Base-by-base conservation (phyloP, 257 asterid species). In the Scutellaria baicalensis region DNA sequence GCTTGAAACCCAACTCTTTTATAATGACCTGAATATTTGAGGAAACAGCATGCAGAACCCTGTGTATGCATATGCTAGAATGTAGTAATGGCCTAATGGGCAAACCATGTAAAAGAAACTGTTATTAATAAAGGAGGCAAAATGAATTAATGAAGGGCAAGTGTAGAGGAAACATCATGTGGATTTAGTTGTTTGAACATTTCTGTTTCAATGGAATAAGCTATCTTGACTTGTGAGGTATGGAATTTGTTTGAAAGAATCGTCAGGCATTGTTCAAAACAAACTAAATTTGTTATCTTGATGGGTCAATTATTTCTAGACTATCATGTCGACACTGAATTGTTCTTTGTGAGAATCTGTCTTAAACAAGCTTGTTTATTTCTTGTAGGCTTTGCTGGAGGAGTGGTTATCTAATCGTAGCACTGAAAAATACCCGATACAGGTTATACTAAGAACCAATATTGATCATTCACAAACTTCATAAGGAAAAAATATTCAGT, bases 351-450 rank as follows among this genome's bases (percentile, higher is more conserved):
- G 17, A 51, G 8, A 12, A 62, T 55, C 67, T 59, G 27, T 21
- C 44, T 21, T 35, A 60, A 55, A 38, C 27, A 35, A 60, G 49
- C 67, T 61, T 78, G 13, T 71, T 77, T 56, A 23, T 72, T 67
- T 59, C 56, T 55, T 60, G 69, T 88, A 89, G 96, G 98, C 99
- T 59, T 78, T 94, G 86, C 89, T 94, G 45, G 99, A 94, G 86
- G 99, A 94, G 85, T 91, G 97, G 97, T 75, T 92, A 75, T 81
- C 89, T 44, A 86, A 89, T 76, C 94, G 89, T 52, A 77, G 80
- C 80, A 84, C 79, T 55, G 95, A 86, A 59, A 89, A 92, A 69
- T 88, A 80, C 75, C 92, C 85, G 50, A 72, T 88, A 75, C 89
- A 91, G 99, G 98, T 94, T 67, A 64, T 71, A 39, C 71, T 62